phyloP scores from a whole-genome alignment of 345 rosid genomes.

The Toxicodendron radicans region DNA sequence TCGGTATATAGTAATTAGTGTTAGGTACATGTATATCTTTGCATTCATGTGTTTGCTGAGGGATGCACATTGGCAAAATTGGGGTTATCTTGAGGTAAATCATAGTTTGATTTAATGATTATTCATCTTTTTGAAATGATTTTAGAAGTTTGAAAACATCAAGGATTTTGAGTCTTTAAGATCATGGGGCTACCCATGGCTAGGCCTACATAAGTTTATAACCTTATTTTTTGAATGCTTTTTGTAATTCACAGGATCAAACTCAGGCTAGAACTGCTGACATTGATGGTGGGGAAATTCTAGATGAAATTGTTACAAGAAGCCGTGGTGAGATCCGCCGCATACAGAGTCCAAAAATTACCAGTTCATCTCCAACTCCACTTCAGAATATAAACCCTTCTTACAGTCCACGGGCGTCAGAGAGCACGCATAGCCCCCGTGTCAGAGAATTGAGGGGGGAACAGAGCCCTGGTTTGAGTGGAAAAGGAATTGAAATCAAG shows the following conservation, averaged over 20 bases:
- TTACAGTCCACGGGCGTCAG: slow-evolving; percentile 41
- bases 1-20: neutral
- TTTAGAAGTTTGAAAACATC: neutral
- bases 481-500: slow-evolving; percentile 34
- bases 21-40: neutral
- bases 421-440: slow-evolving; percentile 44
- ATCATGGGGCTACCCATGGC: neutral
- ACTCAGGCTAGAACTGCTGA: slow-evolving; percentile 33
- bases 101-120: neutral
- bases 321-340: slow-evolving; percentile 71
- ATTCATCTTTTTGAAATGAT: neutral
- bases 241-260: slow-evolving; percentile 42
- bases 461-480: slow-evolving; percentile 29
- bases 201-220: neutral
- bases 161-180: neutral
- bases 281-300: slow-evolving; percentile 53
- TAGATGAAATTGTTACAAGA: slow-evolving; percentile 66
- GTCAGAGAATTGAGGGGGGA: slow-evolving; percentile 29
- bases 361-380: slow-evolving; percentile 48
- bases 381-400: slow-evolving; percentile 35
- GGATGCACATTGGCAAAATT: neutral
- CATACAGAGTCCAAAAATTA: slow-evolving; percentile 53
- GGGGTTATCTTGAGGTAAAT: neutral
- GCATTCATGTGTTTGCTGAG: neutral
- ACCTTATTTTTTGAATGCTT: neutral